These are phyloP conservation scores for Mortierella sp. DNA, from an alignment of 371 early-diverging fungal genomes.

Conservation along the genomic window DNA sequence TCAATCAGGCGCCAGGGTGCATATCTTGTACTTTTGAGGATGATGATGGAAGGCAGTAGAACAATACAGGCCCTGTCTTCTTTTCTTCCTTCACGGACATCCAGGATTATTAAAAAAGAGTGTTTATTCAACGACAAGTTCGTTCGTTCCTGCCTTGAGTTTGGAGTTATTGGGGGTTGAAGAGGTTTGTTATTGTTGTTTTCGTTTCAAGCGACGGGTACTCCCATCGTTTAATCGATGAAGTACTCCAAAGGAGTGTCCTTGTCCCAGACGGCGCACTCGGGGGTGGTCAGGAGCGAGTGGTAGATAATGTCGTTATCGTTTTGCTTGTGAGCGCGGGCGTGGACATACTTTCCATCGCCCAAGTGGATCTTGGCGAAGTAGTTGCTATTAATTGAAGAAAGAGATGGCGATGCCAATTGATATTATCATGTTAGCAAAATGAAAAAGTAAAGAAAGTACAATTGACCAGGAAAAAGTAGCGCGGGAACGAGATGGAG, in stretches of 20 bases:
- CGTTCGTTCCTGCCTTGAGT: not conserved
- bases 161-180: not conserved
- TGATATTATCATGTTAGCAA: not conserved
- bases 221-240: slow-evolving; percentile 60
- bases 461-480: not conserved
- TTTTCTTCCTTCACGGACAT: not conserved
- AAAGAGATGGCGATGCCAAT: no score
- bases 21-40: no score
- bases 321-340: slow-evolving; percentile 62
- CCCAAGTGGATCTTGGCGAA: slow-evolving; percentile 69
- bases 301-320: slow-evolving; percentile 61
- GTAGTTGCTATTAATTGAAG: slow-evolving; percentile 59
- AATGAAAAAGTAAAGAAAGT: not conserved
- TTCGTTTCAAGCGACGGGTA: not conserved
- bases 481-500: not conserved
- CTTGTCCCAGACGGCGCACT: slow-evolving; percentile 68
- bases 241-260: slow-evolving; percentile 69
- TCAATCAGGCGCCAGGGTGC: not conserved
- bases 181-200: not conserved
- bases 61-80: not conserved
- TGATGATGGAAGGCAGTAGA: no score
- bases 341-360: slow-evolving; percentile 65
- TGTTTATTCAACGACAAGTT: not conserved
- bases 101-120: not conserved
- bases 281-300: slow-evolving; percentile 63